Evolutionary conservation across 805 yeast species (phyloP).

Genomic region (Candida silvatica): DNA sequence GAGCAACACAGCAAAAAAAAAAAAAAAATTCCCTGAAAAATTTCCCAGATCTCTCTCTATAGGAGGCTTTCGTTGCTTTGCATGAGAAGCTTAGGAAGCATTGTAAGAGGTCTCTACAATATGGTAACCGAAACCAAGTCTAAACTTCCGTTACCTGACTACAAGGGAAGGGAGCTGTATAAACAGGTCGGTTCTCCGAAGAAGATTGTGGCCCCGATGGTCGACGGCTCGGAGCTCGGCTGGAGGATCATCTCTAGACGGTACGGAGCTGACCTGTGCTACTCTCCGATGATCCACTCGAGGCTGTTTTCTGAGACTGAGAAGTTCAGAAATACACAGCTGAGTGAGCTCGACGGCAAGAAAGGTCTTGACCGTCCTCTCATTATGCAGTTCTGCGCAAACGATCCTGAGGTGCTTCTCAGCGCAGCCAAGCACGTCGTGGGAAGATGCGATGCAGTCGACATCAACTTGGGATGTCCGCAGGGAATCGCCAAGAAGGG

Average conservation of each 20-base stretch:
- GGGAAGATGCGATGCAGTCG: conserved; percentile 90
- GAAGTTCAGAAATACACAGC: conserved; percentile 71
- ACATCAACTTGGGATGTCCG: conserved; percentile 93
- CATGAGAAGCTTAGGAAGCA: too few relatives aligned
- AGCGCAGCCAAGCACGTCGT: conserved; percentile 77
- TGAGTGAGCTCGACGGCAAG: conserved; percentile 70
- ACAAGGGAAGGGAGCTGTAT: conserved; percentile 62
- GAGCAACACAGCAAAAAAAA: too few relatives aligned
- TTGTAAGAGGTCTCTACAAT: too few relatives aligned
- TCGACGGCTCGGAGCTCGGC: conserved; percentile 91
- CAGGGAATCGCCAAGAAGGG: conserved; percentile 97
- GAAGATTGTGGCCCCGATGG: conserved; percentile 96
- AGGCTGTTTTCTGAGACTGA: conserved; percentile 77
- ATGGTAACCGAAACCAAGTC: too few relatives aligned
- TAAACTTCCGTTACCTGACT: too few relatives aligned
- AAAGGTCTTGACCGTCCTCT: conserved; percentile 67
- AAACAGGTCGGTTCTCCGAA: conserved; percentile 65
- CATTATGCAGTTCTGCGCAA: conserved; percentile 93
- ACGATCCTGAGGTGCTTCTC: conserved; percentile 78
- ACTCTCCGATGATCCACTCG: conserved; percentile 97
- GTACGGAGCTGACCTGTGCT: conserved; percentile 90
- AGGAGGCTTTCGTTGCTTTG: too few relatives aligned
- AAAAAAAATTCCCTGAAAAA: too few relatives aligned
- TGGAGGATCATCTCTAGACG: conserved; percentile 84
- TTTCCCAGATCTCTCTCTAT: too few relatives aligned